Conservation (phyloP, 192 early-diverging fungal species). For the Coemansia reversa region DNA sequence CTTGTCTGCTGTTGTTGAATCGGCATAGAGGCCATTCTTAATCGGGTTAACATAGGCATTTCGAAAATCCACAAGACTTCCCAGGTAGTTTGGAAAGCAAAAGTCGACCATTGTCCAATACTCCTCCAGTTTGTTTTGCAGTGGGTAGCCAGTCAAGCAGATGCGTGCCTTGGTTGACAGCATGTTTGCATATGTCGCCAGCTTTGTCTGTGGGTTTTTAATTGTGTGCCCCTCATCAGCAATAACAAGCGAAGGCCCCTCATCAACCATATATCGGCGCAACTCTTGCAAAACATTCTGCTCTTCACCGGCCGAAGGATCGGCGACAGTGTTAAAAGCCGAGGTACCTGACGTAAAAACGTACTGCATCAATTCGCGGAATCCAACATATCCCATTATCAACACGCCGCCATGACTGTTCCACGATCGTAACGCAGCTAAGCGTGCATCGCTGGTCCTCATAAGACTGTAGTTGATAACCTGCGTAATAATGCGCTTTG, state of each 20-base stretch:
- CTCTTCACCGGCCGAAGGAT: background rate
- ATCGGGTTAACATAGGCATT: slow-evolving; percentile 63
- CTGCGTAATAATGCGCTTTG: slow-evolving; percentile 34
- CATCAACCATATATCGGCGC: slow-evolving; percentile 51
- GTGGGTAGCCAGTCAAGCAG: slow-evolving; percentile 78
- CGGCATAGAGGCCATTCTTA: slow-evolving; percentile 58
- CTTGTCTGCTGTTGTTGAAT: slow-evolving; percentile 38
- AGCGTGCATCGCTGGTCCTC: slow-evolving; percentile 7
- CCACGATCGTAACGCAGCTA: slow-evolving; percentile 57
- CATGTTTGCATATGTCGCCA: slow-evolving; percentile 19
- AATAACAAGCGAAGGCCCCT: slow-evolving; percentile 70
- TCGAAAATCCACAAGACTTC: slow-evolving; percentile 57
- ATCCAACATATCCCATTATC: slow-evolving; percentile 64
- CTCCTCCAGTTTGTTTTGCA: slow-evolving; percentile 81
- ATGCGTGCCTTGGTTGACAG: slow-evolving; percentile 63
- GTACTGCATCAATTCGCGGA: slow-evolving; percentile 53
- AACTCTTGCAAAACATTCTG: slow-evolving; percentile 3
- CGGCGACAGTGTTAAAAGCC: background rate
- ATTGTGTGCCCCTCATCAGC: slow-evolving; percentile 84
- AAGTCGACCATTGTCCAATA: slow-evolving; percentile 83
- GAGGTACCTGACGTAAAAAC: background rate
- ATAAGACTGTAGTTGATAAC: slow-evolving; percentile 52
- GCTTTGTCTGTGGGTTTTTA: slow-evolving; percentile 54
- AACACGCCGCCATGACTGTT: slow-evolving; percentile 64
- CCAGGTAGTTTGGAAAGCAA: slow-evolving; percentile 63